Conservation (phyloP, 2,329 filamentous ascomycete genomes). For the Fusarium coffeatum region DNA sequence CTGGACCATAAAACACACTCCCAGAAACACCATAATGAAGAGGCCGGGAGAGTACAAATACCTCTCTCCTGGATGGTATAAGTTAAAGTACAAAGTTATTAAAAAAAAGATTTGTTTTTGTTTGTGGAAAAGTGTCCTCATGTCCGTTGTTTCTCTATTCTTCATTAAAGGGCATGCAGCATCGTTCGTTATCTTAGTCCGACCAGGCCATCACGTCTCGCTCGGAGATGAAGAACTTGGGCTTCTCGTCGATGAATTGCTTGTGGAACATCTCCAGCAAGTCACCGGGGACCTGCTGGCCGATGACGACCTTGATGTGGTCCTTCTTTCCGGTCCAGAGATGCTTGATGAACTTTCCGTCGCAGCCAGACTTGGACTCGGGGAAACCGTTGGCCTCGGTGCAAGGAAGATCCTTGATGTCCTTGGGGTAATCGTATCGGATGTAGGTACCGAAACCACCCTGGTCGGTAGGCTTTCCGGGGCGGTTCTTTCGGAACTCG, state of each 20-base stretch:
- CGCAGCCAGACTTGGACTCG: constrained; percentile 53
- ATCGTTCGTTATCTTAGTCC: constrained; percentile 37
- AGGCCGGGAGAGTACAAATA: constrained; percentile 21
- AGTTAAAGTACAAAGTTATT: constrained; percentile 44
- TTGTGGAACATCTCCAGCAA: constrained; percentile 53
- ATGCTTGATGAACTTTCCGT: constrained; percentile 57
- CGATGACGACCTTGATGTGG: constrained; percentile 55
- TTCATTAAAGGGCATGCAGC: constrained; percentile 36
- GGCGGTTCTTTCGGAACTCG: constrained; percentile 52
- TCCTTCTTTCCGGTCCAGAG: constrained; percentile 57
- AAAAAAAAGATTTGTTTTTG: constrained; percentile 32
- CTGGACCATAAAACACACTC: constrained; percentile 39
- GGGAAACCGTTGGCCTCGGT: constrained; percentile 59
- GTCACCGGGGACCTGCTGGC: constrained; percentile 53
- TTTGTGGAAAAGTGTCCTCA: constrained; percentile 21
- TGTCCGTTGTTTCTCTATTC: constrained; percentile 30
- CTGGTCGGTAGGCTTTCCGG: constrained; percentile 56
- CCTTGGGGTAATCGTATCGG: constrained; percentile 56
- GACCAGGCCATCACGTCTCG: constrained; percentile 48
- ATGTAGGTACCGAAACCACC: constrained; percentile 58
- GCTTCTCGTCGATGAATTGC: constrained; percentile 51
- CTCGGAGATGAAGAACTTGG: constrained; percentile 52
- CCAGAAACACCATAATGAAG: constrained; percentile 43
- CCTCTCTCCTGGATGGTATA: constrained; percentile 42
- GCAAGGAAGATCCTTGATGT: constrained; percentile 56